Percentiles rank a stretch among this genome's conserved stretches.
Evolutionary conservation across 2,329 filamentous ascomycete species (phyloP).

Genomic region (Aspergillus tanneri): DNA sequence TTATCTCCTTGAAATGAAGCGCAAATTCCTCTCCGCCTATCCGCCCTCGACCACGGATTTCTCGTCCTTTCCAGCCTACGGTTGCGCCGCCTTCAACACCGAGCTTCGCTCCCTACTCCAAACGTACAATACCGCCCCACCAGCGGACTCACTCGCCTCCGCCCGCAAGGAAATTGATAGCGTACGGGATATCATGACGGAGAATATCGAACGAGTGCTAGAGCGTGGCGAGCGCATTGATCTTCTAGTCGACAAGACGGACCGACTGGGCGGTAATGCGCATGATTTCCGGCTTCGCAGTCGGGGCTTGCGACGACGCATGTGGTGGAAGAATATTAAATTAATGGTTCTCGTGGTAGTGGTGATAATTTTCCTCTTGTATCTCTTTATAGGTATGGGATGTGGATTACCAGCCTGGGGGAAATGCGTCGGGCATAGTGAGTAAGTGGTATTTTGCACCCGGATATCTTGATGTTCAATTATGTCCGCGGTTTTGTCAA

Average conservation of each 20-base stretch:
- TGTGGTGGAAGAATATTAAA: slow-evolving; percentile 99
- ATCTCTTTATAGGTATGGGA: slow-evolving; percentile 69
- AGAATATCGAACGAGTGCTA: slow-evolving; percentile 86
- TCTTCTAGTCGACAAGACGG: slow-evolving; percentile 93
- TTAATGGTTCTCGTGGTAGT: slow-evolving; percentile 83
- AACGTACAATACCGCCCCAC: slow-evolving; percentile 76
- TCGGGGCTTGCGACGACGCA: slow-evolving; percentile 79
- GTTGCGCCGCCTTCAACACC: slow-evolving; percentile 81
- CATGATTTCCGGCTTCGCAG: slow-evolving; percentile 87
- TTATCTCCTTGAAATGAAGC: slow-evolving; percentile 86
- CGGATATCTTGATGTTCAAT: neutral
- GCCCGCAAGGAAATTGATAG: slow-evolving; percentile 90
- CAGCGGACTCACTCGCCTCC: slow-evolving; percentile 77
- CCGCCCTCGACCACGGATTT: slow-evolving; percentile 68
- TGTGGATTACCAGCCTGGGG: slow-evolving; percentile 64
- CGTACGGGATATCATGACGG: slow-evolving; percentile 88
- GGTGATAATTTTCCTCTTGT: slow-evolving; percentile 64
- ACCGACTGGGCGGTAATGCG: slow-evolving; percentile 81
- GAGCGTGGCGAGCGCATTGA: slow-evolving; percentile 93
- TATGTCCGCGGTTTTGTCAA: neutral
- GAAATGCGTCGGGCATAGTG: slow-evolving; percentile 38
- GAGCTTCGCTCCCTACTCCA: slow-evolving; percentile 76
- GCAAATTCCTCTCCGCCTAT: slow-evolving; percentile 75
- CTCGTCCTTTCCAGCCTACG: slow-evolving; percentile 77
- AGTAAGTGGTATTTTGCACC: slow-evolving; percentile 3